Evolutionary conservation across 2,329 filamentous ascomycete genomes (phyloP), one percentile per base, ranked within the genome.

Genomic region (Pseudocercospora fijiensis): DNA sequence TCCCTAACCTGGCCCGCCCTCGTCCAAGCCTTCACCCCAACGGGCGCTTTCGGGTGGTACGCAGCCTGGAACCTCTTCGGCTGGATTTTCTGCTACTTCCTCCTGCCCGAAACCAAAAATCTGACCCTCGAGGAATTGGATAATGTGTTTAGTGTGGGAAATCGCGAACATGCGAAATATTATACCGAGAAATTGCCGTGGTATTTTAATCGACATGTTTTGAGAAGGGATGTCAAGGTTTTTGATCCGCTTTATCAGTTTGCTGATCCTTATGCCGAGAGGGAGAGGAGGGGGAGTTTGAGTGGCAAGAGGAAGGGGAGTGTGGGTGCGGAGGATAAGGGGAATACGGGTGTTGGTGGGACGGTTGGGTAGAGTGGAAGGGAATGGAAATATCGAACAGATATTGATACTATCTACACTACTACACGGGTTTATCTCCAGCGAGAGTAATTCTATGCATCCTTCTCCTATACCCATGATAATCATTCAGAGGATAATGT

Each of bases 41-140:
- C 82, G 22, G 84, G 83, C 2, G 84, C 80, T 0, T 85, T 85
- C 66, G 78, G 78, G 16, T 85, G 81, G 80, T 86, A 86, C 69
- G 83, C 82, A 0, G 80, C 75, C 1, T 85, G 82, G 82, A 71
- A 70, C 53, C 18, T 71, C 2, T 69, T 71, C 57, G 68, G 67
- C 30, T 70, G 63, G 64, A 61, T 70, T 16, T 70, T 67, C 59
- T 66, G 62, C 33, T 72, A 71, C 59, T 70, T 70, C 57, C 49
- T 68, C 11, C 58, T 70, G 2, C 68, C 70, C 0, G 83, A 85
- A 71, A 85, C 83, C 0, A 85, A 84, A 71, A 73, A 80, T 8
- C 68, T 83, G 24, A 82, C 80, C 0, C 76, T 84, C 0, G 82
- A 85, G 67, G 83, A 86, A 70, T 81, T 86, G 84, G 88, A 90